Conservation (phyloP, 352 stramenopile genomes). For the Phytophthora tentaculata region DNA sequence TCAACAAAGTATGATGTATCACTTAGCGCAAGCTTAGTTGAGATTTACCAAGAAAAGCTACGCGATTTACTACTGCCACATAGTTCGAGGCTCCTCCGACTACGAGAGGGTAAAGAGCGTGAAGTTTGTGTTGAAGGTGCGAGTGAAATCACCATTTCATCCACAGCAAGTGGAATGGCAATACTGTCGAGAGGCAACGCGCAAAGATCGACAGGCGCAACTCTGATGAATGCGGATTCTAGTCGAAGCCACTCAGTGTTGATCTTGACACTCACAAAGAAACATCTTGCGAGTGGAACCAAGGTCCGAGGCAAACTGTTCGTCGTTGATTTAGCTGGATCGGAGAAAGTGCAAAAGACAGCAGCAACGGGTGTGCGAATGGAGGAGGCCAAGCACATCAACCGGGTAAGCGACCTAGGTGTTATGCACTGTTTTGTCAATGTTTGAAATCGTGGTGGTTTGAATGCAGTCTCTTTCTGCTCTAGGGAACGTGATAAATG, state of each 20-base stretch:
- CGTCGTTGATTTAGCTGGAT: slow-evolving; percentile 77
- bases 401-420: slow-evolving; percentile 39
- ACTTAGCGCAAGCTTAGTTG: slow-evolving; percentile 62
- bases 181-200: slow-evolving; percentile 45
- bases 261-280: slow-evolving; percentile 51
- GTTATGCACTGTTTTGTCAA: neutral
- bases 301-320: slow-evolving; percentile 43
- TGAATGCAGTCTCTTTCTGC: slow-evolving; percentile 66
- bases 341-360: slow-evolving; percentile 67
- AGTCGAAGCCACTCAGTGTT: slow-evolving; percentile 81
- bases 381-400: slow-evolving; percentile 82
- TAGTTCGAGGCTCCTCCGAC: slow-evolving; percentile 37
- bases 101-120: slow-evolving; percentile 51
- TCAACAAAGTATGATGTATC: slow-evolving; percentile 32
- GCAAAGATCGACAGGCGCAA: slow-evolving; percentile 51
- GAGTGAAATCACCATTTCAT: slow-evolving; percentile 49
- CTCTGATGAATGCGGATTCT: slow-evolving; percentile 64
- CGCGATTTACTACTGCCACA: slow-evolving; percentile 58
- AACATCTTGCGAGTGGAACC: slow-evolving; percentile 10
- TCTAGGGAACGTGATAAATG: slow-evolving; percentile 76
- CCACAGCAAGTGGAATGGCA: slow-evolving; percentile 35
- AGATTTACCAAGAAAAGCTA: slow-evolving; percentile 78
- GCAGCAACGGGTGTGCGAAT: slow-evolving; percentile 53
- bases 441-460: neutral
- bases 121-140: slow-evolving; percentile 60